Percentiles rank a stretch among this genome's conserved stretches.
phyloP scores from a whole-genome alignment of 306 rosid species.

The Cicer yamashitae region DNA sequence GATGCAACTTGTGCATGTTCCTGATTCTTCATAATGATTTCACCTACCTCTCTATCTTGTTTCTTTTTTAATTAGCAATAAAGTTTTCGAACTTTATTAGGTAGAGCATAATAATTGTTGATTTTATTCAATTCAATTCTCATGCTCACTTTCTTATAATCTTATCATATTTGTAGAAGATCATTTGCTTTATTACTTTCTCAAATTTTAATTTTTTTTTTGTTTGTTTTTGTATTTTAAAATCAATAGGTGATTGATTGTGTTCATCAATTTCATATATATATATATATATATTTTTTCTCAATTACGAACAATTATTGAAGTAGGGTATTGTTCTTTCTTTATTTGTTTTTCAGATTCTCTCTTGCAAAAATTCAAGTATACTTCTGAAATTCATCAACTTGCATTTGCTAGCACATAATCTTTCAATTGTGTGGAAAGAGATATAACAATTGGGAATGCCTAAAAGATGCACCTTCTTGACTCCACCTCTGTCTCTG shows the following conservation, averaged over 20 bases:
- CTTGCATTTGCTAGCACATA: constrained; percentile 25
- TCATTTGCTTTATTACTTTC: constrained; percentile 19
- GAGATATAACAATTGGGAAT: constrained; percentile 55
- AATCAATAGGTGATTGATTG: constrained; percentile 17
- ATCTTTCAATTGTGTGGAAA: neutral
- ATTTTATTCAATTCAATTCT: constrained; percentile 19
- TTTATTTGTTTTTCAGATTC: constrained; percentile 40
- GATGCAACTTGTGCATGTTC: constrained; percentile 24
- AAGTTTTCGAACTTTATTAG: neutral
- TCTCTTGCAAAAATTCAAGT: constrained; percentile 13
- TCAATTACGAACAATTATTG: neutral
- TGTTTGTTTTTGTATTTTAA: neutral
- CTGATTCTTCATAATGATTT: constrained; percentile 33
- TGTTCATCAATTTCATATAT: constrained; percentile 5
- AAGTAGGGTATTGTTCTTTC: constrained; percentile 20
- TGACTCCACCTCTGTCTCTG: constrained; percentile 42
- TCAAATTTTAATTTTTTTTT: neutral
- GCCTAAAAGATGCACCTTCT: constrained; percentile 68
- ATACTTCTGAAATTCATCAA: constrained; percentile 39
- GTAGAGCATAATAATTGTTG: neutral
- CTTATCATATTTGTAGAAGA: constrained; percentile 23
- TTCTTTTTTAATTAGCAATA: neutral
- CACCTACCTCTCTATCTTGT: neutral
- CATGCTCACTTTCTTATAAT: neutral
- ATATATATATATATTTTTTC: neutral